Base-by-base conservation (phyloP, 2,329 filamentous ascomycete genomes). In the Aspergillus brasiliensis region DNA sequence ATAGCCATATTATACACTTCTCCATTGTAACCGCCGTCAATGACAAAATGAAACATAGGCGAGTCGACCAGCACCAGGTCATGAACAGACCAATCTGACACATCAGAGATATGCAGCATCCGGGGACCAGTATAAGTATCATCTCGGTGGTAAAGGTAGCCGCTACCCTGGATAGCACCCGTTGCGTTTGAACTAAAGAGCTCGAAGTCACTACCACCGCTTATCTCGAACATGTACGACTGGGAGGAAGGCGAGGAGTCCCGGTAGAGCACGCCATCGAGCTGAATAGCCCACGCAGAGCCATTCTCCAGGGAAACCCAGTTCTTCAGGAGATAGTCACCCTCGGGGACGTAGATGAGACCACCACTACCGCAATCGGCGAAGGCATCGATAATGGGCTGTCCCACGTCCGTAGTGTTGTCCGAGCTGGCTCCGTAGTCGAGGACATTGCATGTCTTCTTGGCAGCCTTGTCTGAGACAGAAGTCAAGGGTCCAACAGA, bases 1-100 rank as follows among this genome's bases (percentile, higher is more conserved):
- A 86, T 82, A 8, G 79, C 80, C 78, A 85, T 78, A 62, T 85
- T 85, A 70, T 84, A 85, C 3, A 83, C 69, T 66, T 85, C 83
- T 11, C 82, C 83, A 65, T 82, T 80, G 15, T 73, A 72, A 67
- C 79, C 83, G 4, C 79, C 83, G 62, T 84, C 81, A 57, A 85
- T 65, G 7, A 74, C 74, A 51, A 84, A 78, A 65, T 85, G 82
- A 70, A 82, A 83, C 13, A 77, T 67, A 4, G 82, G 82, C 1
- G 81, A 71, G 65, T 84, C 81, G 3, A 82, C 79, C 3, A 84
- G 74, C 5, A 74, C 69, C 37, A 84, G 65, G 64, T 84, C 81
- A 62, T 84, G 81, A 4, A 83, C 76, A 2, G 81, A 79, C 61
- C 82, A 83, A 60, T 81, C 73, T 4, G 70, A 72, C 11, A 80